Percentiles rank a stretch among this genome's conserved stretches.
These are phyloP conservation scores for Trametes punicea DNA, from an alignment of 768 basidiomycete species.

Conservation along the genomic window DNA sequence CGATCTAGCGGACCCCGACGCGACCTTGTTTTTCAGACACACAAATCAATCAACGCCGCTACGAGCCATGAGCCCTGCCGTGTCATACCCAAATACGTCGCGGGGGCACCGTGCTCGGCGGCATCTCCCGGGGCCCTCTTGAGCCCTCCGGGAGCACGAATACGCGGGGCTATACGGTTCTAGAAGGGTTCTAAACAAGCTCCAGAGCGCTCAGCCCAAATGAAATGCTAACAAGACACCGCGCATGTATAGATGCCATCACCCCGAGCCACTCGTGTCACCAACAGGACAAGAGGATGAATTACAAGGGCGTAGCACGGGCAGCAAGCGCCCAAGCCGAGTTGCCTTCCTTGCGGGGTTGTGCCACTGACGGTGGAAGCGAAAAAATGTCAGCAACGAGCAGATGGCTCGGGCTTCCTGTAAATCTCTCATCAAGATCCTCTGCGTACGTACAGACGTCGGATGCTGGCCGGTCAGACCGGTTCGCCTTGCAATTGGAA, in stretches of 20 bases:
- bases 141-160: not conserved
- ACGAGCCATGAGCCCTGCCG: no score
- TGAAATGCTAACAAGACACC: slow-evolving; percentile 1
- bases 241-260: not conserved
- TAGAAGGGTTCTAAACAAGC: slow-evolving; percentile 7
- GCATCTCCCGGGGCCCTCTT: not conserved
- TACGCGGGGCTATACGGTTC: not conserved
- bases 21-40: slow-evolving; percentile 10
- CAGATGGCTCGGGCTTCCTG: not conserved
- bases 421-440: slow-evolving; percentile 10
- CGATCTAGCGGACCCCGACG: not conserved
- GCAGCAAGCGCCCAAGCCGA: not conserved
- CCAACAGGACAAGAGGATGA: no score
- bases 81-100: not conserved
- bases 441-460: not conserved
- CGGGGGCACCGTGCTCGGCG: not conserved
- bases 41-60: slow-evolving; percentile 7
- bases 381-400: not conserved
- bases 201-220: not conserved
- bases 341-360: not conserved
- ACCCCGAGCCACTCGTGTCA: no score
- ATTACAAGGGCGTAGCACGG: slow-evolving; percentile 1
- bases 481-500: not conserved
- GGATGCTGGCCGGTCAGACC: no score
- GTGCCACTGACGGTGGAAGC: slow-evolving; percentile 5